phyloP scores from a whole-genome alignment of 2,329 filamentous ascomycete genomes.

The Elsinoe australis region DNA sequence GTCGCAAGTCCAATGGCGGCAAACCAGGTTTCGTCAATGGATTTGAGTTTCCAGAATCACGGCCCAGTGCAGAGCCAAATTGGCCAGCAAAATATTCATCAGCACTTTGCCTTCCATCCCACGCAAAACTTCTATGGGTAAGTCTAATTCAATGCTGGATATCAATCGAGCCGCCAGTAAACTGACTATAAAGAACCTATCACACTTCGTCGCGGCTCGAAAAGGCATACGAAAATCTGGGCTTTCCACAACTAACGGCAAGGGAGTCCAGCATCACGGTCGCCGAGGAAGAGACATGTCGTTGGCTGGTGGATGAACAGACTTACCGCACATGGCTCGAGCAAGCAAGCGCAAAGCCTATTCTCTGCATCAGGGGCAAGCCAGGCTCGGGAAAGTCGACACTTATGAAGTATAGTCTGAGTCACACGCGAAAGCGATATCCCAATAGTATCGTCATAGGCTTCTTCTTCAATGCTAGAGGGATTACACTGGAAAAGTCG shows the following conservation, averaged over 20 bases:
- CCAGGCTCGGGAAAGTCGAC: conserved; percentile 20
- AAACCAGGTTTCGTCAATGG: no score
- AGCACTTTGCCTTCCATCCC: background rate
- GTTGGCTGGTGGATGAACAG: background rate
- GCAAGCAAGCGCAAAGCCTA: background rate
- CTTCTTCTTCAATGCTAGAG: conserved; percentile 16
- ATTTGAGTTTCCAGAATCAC: background rate
- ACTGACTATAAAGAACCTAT: no score
- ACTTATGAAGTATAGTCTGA: conserved; percentile 17
- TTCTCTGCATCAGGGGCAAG: conserved; percentile 21
- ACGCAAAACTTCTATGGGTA: no score
- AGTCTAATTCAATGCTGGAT: no score
- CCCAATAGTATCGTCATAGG: background rate
- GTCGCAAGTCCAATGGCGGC: no score
- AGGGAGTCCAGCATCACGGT: no score
- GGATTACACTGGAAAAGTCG: background rate
- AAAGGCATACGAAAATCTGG: no score
- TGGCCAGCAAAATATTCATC: background rate
- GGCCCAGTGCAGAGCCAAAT: background rate
- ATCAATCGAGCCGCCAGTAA: no score
- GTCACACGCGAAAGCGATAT: conserved; percentile 18
- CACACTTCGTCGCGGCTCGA: no score
- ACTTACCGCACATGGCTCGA: background rate
- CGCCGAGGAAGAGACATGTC: background rate
- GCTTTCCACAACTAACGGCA: no score